These are phyloP conservation scores for Mycena venus DNA, from an alignment of 768 basidiomycete species.

Conservation along the genomic window DNA sequence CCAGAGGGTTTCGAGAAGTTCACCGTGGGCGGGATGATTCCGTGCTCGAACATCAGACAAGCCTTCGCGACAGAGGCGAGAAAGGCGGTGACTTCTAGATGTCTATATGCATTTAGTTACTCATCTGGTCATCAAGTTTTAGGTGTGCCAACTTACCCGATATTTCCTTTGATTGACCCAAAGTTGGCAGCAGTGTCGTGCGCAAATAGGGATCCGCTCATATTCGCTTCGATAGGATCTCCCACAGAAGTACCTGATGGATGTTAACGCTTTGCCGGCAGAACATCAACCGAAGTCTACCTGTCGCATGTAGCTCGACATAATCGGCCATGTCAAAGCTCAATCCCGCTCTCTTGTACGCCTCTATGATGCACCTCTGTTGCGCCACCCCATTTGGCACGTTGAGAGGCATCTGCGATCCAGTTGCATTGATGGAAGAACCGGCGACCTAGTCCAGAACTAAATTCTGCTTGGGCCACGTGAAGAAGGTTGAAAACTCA, in stretches of 20 bases:
- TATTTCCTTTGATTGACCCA: background rate
- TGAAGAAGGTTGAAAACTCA: background rate
- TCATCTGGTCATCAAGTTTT: background rate
- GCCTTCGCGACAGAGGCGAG: conserved; percentile 38
- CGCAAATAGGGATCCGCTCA: background rate
- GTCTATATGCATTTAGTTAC: background rate
- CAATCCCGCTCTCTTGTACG: background rate
- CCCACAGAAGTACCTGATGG: background rate
- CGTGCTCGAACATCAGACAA: conserved; percentile 40
- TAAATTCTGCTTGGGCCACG: too few species aligned
- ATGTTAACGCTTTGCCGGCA: too few species aligned
- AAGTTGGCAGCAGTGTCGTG: background rate
- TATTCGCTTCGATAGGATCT: background rate
- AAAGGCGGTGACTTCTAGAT: conserved; percentile 2
- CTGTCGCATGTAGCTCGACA: background rate
- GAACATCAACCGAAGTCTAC: too few species aligned
- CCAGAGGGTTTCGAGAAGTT: conserved; percentile 41
- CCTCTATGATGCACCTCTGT: background rate
- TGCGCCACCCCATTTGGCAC: background rate
- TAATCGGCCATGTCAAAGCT: background rate
- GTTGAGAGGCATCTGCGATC: background rate
- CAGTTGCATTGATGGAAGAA: background rate
- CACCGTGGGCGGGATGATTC: conserved; percentile 44
- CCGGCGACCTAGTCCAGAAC: background rate
- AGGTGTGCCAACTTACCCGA: background rate